Base-by-base conservation (phyloP, 768 basidiomycete species). In the Phaeolepiota aurea region DNA sequence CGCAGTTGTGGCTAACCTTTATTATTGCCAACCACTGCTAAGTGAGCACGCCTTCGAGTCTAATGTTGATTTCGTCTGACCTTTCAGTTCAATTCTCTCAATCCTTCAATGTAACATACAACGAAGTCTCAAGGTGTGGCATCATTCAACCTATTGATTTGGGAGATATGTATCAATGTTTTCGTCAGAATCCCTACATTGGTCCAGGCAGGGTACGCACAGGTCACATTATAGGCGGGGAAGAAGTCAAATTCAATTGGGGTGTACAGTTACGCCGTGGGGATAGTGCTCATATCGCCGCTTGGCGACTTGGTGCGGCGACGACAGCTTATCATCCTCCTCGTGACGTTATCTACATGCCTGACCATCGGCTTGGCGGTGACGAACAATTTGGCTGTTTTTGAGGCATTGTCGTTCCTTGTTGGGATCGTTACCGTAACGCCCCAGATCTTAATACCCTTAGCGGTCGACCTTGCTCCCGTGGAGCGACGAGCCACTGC, bases 381-480 rank as follows among this genome's bases (percentile, higher is more conserved):
- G 10, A 84, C 86, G 0, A 59, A 58, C 2, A 72, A 59, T 37
- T 64, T 87, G 3, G 61, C 58, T 4, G 75, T 70, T 18, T 85
- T 90, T 50, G 77, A 87, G 47, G 65, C 59, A 0, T 58, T 92
- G 3, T 77, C 74, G 11, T 92, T 81, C 63, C 59, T 91, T 22
- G 68, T 86, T 20, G 87, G 89, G 2, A 61, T 76, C 10, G 62
- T 72, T 18, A 79, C 77, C n/a, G 85, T 88, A 35, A 76, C 77
- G 0, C 79, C 84, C 0, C 83, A 87, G 57, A 77, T 92, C 44
- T 76, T 94, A 42, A 76, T 89, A 51, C 72, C 73, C 3, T 68
- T 83, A 31, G 85, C 87, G 0, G 90, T 79, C 1, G 91, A 94
- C 58, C 73, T 93, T 19, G 88, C 88, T 0, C 78, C 84, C 0